These are phyloP conservation scores for Zangia roseola DNA, from an alignment of 768 basidiomycete genomes.

Conservation along the genomic window DNA sequence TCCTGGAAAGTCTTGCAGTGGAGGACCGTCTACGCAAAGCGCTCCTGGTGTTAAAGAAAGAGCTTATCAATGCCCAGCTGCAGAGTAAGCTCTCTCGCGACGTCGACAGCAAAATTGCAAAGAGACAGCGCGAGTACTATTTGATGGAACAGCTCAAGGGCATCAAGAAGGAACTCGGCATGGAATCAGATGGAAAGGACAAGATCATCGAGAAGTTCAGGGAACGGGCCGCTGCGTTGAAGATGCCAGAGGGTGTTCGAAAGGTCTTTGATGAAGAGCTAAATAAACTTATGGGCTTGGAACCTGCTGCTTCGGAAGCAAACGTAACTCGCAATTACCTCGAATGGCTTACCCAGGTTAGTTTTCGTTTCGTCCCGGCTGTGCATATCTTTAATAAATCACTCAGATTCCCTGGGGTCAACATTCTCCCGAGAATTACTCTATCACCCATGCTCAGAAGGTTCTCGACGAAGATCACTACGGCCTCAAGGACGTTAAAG, in stretches of 20 bases:
- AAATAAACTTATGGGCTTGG: conserved; percentile 83
- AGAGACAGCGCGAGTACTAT: conserved; percentile 92
- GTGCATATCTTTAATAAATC: conserved; percentile 1
- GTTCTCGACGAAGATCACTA: conserved; percentile 97
- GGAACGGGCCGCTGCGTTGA: conserved; percentile 74
- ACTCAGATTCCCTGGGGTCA: conserved; percentile 93
- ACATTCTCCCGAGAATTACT: conserved; percentile 91
- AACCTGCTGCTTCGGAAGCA: conserved; percentile 89
- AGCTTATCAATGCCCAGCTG: conserved; percentile 93
- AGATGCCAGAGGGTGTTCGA: conserved; percentile 86
- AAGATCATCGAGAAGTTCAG: conserved; percentile 91
- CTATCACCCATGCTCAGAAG: conserved; percentile 73
- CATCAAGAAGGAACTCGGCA: conserved; percentile 94
- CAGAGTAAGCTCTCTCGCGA: conserved; percentile 91
- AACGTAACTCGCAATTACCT: conserved; percentile 94
- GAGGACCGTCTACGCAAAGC: conserved; percentile 90
- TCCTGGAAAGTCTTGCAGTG: conserved; percentile 82
- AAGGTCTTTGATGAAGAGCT: conserved; percentile 98
- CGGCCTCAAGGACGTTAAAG: conserved; percentile 88
- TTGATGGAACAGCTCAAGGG: conserved; percentile 96
- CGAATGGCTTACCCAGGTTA: conserved; percentile 85
- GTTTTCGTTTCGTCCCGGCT: conserved; percentile 9
- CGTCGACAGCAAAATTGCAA: conserved; percentile 93
- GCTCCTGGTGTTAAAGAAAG: conserved; percentile 92
- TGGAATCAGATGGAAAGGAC: conserved; percentile 95